Conservation (phyloP, 2,329 filamentous ascomycete genomes). For the Chaetomium sp. region DNA sequence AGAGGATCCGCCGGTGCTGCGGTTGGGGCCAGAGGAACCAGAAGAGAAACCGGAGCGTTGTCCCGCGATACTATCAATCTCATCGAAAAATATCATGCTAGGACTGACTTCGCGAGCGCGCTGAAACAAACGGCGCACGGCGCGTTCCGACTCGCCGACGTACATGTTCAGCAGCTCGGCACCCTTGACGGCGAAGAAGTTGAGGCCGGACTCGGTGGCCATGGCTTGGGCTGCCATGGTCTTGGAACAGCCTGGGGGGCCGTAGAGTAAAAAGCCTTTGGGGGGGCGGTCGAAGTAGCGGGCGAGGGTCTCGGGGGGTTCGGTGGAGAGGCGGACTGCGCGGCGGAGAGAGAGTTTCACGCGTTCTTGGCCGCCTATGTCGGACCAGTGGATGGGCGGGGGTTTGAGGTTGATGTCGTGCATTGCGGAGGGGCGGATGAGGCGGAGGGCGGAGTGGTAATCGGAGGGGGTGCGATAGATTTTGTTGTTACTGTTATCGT, state of each 20-base stretch:
- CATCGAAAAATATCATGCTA: slow-evolving; percentile 94
- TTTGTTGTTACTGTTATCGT: slow-evolving; percentile 19
- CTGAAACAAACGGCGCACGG: slow-evolving; percentile 76
- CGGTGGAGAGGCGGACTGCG: slow-evolving; percentile 39
- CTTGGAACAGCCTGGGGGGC: slow-evolving; percentile 90
- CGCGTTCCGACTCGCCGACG: slow-evolving; percentile 87
- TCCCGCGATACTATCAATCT: slow-evolving; percentile 80
- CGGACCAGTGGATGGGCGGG: slow-evolving; percentile 75
- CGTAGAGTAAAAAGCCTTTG: slow-evolving; percentile 83
- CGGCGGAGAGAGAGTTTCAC: slow-evolving; percentile 58
- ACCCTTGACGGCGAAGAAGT: slow-evolving; percentile 91
- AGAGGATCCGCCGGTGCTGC: slow-evolving; percentile 16
- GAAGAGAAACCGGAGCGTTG: slow-evolving; percentile 38
- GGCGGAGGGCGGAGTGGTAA: slow-evolving; percentile 57
- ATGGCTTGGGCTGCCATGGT: slow-evolving; percentile 87
- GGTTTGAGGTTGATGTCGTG: slow-evolving; percentile 84
- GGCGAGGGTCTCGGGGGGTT: slow-evolving; percentile 29
- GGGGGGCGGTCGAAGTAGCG: slow-evolving; percentile 49
- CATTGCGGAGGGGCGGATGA: slow-evolving; percentile 77
- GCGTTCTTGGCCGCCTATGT: slow-evolving; percentile 77
- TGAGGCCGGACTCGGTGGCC: slow-evolving; percentile 83
- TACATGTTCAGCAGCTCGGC: slow-evolving; percentile 95
- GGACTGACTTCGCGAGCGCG: slow-evolving; percentile 80
- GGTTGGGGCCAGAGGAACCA: background rate
- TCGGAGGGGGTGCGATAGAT: slow-evolving; percentile 40